Evolutionary conservation across 2,329 filamentous ascomycete genomes (phyloP), one percentile per base, ranked within the genome.

Genomic region (Microdochium bolleyi): DNA sequence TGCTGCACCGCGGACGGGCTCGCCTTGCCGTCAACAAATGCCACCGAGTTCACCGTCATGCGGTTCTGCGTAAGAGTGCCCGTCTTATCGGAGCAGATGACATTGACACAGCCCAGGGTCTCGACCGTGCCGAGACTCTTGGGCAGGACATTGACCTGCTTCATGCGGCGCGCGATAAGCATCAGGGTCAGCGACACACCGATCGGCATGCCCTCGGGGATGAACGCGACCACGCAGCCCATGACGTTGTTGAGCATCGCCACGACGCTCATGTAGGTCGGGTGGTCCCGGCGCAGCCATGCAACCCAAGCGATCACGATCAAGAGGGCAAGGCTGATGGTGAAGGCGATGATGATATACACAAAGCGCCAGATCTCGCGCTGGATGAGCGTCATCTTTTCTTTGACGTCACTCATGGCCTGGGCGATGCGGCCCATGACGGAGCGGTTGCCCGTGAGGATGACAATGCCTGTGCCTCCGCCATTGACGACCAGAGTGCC

Each of bases 281-380:
- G 53, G 49, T 74, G 70, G 3, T 72, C 64, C 3, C 57, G 57
- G 0, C 68, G 61, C 1, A 75, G 58, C 72, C 72, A 75, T 2
- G 62, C 69, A 3, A 64, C 58, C 72, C 72, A 79, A 1, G 74
- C 73, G 48, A 79, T 64, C 2, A 73, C 58, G 21, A 79, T 76
- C 11, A 57, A 49, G 4, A 62, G 38, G 1, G 61, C 56, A 2
- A 60, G 52, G 10, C 55, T 19, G 9, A 62, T 55, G 16, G 64
- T 63, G 27, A 62, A 51, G 13, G 55, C 52, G 60, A 67, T 65
- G 4, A 64, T 64, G 53, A 65, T 61, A 62, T 63, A 66, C 41
- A 67, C 71, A 13, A 76, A 76, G 24, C 71, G 71, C 27, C 59
- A 66, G 32, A 76, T 75, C 57, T 76, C 73, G 3, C 54, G 56